Conservation (phyloP, 306 rosid genomes). For the Prosopis cineraria region DNA sequence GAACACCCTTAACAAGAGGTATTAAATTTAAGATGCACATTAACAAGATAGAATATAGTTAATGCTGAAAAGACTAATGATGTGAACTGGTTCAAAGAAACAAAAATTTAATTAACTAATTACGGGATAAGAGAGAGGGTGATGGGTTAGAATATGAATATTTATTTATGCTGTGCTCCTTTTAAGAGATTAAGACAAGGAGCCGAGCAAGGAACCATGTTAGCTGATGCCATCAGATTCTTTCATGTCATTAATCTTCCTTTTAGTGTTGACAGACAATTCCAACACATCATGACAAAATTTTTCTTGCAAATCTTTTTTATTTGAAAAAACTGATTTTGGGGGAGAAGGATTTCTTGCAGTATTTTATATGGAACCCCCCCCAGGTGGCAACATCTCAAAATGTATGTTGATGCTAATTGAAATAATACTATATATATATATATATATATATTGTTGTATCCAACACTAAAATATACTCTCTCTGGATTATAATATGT, state of each 20-base stretch:
- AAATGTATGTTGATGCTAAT: background rate
- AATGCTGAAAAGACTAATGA: no score
- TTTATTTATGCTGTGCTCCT: no score
- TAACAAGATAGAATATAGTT: no score
- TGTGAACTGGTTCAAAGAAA: background rate
- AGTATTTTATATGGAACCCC: no score
- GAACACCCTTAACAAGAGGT: no score
- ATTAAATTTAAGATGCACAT: no score
- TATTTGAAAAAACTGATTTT: background rate
- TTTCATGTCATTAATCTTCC: background rate
- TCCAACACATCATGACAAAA: background rate
- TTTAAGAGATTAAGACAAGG: no score
- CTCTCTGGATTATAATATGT: no score
- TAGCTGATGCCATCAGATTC: background rate
- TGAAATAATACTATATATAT: no score
- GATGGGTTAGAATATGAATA: background rate
- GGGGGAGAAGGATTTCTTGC: background rate
- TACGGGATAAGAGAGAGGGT: background rate
- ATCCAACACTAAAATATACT: no score
- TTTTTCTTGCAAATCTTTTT: background rate
- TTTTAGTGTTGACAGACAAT: background rate
- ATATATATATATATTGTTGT: no score
- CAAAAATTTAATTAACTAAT: no score
- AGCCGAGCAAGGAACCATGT: background rate
- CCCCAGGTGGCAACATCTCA: background rate